phyloP scores from a whole-genome alignment of 768 basidiomycete genomes.

The Trametes punicea region DNA sequence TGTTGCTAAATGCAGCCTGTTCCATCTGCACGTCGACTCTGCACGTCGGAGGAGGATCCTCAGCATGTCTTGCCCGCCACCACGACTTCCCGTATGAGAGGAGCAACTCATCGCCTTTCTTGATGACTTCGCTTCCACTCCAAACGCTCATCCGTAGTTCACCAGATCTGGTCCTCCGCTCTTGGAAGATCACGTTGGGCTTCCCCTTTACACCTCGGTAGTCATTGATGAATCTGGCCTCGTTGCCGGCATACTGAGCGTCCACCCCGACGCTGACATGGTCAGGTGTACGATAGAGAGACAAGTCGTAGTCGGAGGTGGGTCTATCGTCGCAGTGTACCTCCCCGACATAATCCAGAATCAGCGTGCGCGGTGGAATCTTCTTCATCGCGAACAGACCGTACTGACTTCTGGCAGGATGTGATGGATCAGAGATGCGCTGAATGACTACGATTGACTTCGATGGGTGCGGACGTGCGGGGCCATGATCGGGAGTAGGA shows the following conservation, averaged over 20 bases:
- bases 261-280: constrained; percentile 74
- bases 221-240: constrained; percentile 88
- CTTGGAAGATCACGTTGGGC: constrained; percentile 71
- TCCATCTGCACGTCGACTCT: too few relatives aligned
- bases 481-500: neutral
- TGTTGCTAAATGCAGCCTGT: too few relatives aligned
- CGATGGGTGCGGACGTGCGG: constrained; percentile 26
- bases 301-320: constrained; percentile 85
- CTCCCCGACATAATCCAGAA: constrained; percentile 82
- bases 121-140: constrained; percentile 55
- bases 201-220: constrained; percentile 71
- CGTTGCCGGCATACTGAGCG: constrained; percentile 74
- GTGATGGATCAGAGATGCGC: constrained; percentile 47
- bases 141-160: constrained; percentile 78
- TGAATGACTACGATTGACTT: constrained; percentile 47
- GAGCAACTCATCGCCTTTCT: constrained; percentile 80
- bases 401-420: constrained; percentile 68
- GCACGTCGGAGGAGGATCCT: neutral
- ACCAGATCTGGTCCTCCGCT: constrained; percentile 48
- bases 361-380: constrained; percentile 60
- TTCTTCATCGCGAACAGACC: constrained; percentile 79
- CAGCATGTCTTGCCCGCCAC: constrained; percentile 55
- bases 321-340: constrained; percentile 75
- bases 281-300: constrained; percentile 57
- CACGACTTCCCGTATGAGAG: constrained; percentile 88